Conservation (phyloP, 352 stramenopile genomes). For the Phytopythium ostracodes region DNA sequence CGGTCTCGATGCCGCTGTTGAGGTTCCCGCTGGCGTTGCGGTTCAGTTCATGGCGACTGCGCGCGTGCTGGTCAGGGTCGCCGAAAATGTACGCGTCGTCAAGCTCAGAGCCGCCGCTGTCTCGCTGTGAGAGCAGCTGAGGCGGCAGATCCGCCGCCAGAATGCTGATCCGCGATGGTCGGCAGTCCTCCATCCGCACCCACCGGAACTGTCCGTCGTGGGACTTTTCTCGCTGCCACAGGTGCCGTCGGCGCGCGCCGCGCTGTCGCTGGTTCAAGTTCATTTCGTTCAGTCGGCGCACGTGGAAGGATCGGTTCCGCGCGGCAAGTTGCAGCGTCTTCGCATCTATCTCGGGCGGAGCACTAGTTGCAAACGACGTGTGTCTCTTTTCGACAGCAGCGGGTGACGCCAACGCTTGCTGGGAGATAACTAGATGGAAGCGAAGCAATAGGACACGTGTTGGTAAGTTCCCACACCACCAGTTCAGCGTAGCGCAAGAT, state of each 20-base stretch:
- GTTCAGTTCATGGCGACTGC: constrained; percentile 4
- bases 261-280: constrained; percentile 78
- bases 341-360: constrained; percentile 18
- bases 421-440: constrained; percentile 51
- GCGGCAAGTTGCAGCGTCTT: constrained; percentile 39
- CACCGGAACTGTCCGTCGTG: constrained; percentile 74
- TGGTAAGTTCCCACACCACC: neutral
- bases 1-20: constrained; percentile 48
- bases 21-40: constrained; percentile 6
- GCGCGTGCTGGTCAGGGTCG: constrained; percentile 9
- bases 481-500: neutral
- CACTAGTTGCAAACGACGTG: constrained; percentile 21
- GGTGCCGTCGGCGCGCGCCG: constrained; percentile 58
- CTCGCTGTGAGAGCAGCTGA: constrained; percentile 9
- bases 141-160: constrained; percentile 31
- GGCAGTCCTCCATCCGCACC: constrained; percentile 67
- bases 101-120: constrained; percentile 4
- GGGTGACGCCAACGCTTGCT: constrained; percentile 40
- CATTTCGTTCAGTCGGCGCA: constrained; percentile 74
- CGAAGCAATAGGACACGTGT: constrained; percentile 3
- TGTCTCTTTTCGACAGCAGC: constrained; percentile 10
- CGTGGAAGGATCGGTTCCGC: constrained; percentile 73
- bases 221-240: constrained; percentile 77
- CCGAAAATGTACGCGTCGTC: constrained; percentile 41
- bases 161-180: constrained; percentile 61